Evolutionary conservation across 2,329 filamentous ascomycete genomes (phyloP).

Genomic region (Aspergillus arachidicola): DNA sequence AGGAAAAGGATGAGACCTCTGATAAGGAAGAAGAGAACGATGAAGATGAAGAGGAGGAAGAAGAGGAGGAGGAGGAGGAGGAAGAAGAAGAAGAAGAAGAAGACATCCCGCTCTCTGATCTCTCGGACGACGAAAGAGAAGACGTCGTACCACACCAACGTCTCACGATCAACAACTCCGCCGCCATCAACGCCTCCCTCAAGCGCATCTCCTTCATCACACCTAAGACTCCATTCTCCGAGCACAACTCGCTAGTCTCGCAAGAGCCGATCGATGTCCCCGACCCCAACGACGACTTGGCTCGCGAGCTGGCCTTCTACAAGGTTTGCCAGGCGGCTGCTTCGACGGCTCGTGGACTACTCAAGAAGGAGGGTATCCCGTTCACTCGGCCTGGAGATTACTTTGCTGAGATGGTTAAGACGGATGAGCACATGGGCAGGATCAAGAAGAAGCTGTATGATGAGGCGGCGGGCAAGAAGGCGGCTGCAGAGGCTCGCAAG

Average conservation of each 20-base stretch:
- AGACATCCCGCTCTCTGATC: conserved; percentile 86
- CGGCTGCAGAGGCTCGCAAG: conserved; percentile 84
- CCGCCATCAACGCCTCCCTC: conserved; percentile 77
- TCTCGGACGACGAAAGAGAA: conserved; percentile 77
- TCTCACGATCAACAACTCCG: conserved; percentile 95
- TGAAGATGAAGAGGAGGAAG: conserved; percentile 38
- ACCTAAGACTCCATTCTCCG: conserved; percentile 73
- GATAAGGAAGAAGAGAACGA: conserved; percentile 35
- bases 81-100: conserved; percentile 77
- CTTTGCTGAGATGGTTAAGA: conserved; percentile 99
- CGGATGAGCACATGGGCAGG: conserved; percentile 96
- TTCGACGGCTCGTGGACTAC: conserved; percentile 68
- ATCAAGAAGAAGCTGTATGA: conserved; percentile 92
- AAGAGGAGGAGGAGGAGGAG: conserved; percentile 59
- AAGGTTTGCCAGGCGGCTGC: conserved; percentile 82
- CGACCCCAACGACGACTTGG: conserved; percentile 88
- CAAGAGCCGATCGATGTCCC: conserved; percentile 70
- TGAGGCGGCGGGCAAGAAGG: conserved; percentile 89
- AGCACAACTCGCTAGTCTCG: conserved; percentile 77
- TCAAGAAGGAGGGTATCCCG: conserved; percentile 79
- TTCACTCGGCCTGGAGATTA: conserved; percentile 93
- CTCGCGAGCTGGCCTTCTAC: conserved; percentile 91
- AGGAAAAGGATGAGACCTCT: conserved; percentile 32
- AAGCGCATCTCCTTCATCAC: conserved; percentile 64
- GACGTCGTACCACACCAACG: conserved; percentile 89